phyloP scores from a whole-genome alignment of 2,329 filamentous ascomycete species.

The Aspergillus candidus region DNA sequence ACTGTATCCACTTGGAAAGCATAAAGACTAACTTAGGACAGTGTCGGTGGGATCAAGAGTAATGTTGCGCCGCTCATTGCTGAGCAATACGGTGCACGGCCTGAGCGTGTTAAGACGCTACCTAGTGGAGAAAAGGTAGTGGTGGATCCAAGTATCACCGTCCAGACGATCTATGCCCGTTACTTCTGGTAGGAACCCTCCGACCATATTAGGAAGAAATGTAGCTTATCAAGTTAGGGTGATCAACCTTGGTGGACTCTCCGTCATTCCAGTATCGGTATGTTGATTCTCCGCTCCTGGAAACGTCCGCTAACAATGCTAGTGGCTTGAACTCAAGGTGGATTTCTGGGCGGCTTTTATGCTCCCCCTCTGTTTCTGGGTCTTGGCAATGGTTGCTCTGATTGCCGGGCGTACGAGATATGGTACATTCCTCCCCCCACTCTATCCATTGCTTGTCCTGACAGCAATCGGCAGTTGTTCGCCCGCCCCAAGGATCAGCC shows the following conservation, averaged over 20 bases:
- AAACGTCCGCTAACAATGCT: background rate
- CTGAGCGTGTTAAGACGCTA: background rate
- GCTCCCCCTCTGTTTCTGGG: constrained; percentile 1
- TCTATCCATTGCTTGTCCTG: no score
- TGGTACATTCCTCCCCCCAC: background rate
- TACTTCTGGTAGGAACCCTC: background rate
- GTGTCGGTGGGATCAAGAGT: constrained; percentile 1
- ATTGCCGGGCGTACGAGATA: background rate
- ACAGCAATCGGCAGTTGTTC: background rate
- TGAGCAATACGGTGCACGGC: background rate
- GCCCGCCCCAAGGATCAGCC: background rate
- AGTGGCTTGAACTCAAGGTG: constrained; percentile 4
- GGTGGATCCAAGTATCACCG: background rate
- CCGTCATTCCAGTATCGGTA: background rate
- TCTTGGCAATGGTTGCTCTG: background rate
- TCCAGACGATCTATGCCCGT: background rate
- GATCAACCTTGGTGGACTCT: background rate
- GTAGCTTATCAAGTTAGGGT: background rate
- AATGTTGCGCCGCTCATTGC: background rate
- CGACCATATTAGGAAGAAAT: no score
- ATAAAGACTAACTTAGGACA: background rate
- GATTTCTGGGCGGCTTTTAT: constrained; percentile 5
- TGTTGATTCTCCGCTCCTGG: background rate
- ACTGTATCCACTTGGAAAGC: background rate
- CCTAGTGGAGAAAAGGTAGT: background rate